Conservation (phyloP, 768 basidiomycete genomes). For the Auriscalpium vulgare region DNA sequence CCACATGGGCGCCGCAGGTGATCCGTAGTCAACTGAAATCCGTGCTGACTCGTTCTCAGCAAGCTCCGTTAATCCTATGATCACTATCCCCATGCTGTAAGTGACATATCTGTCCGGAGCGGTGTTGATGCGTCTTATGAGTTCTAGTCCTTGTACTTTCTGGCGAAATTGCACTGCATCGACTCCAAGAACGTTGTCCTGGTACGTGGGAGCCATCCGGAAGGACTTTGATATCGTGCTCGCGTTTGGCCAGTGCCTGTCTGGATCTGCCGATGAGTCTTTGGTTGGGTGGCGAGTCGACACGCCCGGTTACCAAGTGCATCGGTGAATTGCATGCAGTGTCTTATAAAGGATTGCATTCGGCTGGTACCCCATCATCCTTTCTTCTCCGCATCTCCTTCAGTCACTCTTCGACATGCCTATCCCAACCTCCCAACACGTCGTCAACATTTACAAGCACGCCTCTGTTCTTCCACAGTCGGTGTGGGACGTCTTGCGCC, state of each 20-base stretch:
- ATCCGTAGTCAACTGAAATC: no score
- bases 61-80: no score
- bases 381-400: neutral
- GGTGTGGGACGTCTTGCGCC: constrained; percentile 30
- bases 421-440: neutral
- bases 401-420: constrained; percentile 3
- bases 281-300: neutral
- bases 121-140: no score
- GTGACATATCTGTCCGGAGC: no score
- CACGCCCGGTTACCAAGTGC: neutral
- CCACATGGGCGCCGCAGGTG: no score
- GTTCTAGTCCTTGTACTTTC: no score
- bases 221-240: neutral
- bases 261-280: neutral
- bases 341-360: neutral
- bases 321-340: neutral
- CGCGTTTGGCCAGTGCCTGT: neutral
- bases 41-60: no score
- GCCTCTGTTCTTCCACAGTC: constrained; percentile 29
- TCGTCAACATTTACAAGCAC: constrained; percentile 18
- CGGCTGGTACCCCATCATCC: neutral
- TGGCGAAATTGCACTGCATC: no score
- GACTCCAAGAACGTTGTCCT: neutral
- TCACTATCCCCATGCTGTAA: no score
- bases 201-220: neutral